Conservation (phyloP, 768 basidiomycete species). For the Hygrophorus pudorinus region DNA sequence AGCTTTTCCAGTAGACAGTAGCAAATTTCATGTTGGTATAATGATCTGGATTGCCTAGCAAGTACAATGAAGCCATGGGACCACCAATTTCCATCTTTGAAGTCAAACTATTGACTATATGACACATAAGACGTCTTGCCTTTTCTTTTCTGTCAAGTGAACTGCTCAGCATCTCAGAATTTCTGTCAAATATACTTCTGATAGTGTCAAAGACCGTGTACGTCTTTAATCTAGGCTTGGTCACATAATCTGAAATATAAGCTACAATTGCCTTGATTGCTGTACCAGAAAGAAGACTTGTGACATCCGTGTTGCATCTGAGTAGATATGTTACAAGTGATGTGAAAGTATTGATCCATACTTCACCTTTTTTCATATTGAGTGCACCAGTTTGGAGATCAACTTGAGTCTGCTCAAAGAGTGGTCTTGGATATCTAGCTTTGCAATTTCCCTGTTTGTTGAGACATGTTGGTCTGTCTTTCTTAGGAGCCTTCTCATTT, state of each 20-base stretch:
- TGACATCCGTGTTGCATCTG: slow-evolving; percentile 25
- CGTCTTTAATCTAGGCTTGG: slow-evolving; percentile 23
- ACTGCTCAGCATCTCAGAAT: slow-evolving; percentile 12
- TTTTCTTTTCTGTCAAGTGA: slow-evolving; percentile 5
- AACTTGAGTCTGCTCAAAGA: slow-evolving; percentile 13
- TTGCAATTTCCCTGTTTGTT: slow-evolving; percentile 22
- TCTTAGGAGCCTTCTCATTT: slow-evolving; percentile 11
- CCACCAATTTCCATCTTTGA: slow-evolving; percentile 21
- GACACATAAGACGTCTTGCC: slow-evolving; percentile 15
- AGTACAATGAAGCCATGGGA: slow-evolving; percentile 18
- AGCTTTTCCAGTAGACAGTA: slow-evolving; percentile 7
- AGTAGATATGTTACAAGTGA: slow-evolving; percentile 18
- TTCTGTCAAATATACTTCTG: slow-evolving; percentile 13
- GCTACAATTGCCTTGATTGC: slow-evolving; percentile 21
- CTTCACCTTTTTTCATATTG: slow-evolving; percentile 24
- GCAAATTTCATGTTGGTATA: slow-evolving; percentile 22
- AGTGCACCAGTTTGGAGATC: slow-evolving; percentile 17
- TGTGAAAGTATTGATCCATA: slow-evolving; percentile 23
- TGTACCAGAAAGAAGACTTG: slow-evolving; percentile 27
- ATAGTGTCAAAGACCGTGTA: slow-evolving; percentile 23
- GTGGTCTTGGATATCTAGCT: slow-evolving; percentile 22
- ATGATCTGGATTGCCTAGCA: slow-evolving; percentile 20
- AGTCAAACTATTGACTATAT: slow-evolving; percentile 20
- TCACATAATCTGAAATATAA: slow-evolving; percentile 29
- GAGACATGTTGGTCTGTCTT: slow-evolving; percentile 6